phyloP scores from a whole-genome alignment of 495 filamentous ascomycete species.

The Penicillium macrosclerotiorum region DNA sequence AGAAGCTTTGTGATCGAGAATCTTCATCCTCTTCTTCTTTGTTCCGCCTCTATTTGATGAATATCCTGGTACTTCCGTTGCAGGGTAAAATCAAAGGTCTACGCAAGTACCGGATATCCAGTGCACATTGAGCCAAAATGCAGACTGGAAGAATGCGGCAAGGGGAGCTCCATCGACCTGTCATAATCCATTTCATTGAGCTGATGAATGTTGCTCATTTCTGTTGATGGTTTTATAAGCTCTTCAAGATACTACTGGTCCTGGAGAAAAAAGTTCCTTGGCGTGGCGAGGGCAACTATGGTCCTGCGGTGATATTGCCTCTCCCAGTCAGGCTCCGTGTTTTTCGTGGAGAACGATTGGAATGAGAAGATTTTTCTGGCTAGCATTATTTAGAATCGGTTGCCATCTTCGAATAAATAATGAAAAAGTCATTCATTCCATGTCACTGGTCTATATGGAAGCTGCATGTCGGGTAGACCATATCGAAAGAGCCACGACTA shows the following conservation, averaged over 20 bases:
- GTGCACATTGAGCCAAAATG: not conserved
- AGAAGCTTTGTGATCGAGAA: slow-evolving; percentile 6
- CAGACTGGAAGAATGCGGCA: not conserved
- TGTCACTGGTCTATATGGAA: too few relatives aligned
- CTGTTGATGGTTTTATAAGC: slow-evolving; percentile 1
- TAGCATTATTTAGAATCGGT: too few relatives aligned
- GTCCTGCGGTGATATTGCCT: not conserved
- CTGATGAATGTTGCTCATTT: slow-evolving; percentile 9
- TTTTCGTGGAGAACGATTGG: not conserved
- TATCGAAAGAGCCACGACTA: not conserved
- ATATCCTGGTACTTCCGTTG: slow-evolving; percentile 9
- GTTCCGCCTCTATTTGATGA: not conserved
- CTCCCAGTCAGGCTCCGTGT: not conserved
- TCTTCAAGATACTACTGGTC: not conserved
- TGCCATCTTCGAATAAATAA: too few relatives aligned
- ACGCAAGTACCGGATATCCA: not conserved
- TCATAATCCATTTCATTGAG: slow-evolving; percentile 5
- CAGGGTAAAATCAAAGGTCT: slow-evolving; percentile 8
- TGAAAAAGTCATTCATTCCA: too few relatives aligned
- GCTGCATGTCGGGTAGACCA: too few relatives aligned
- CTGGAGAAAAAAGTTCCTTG: not conserved
- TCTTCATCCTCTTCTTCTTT: not conserved
- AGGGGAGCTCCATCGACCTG: slow-evolving; percentile 1
- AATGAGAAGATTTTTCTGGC: not conserved
- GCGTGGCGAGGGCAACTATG: not conserved